phyloP scores from a whole-genome alignment of 108 stramenopile genomes.

The Cyclotella sp. region DNA sequence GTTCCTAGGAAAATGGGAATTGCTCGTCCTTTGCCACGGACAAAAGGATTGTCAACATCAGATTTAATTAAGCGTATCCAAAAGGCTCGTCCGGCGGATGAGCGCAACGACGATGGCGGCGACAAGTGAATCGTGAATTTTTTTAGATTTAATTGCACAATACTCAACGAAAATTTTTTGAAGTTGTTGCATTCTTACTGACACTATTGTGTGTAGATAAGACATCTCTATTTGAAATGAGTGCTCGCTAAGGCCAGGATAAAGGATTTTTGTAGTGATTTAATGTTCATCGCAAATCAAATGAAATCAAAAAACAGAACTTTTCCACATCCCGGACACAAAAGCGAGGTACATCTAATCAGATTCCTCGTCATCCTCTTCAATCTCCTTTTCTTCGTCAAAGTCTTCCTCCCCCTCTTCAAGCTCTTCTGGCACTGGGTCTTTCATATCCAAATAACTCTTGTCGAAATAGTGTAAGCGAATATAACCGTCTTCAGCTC shows the following conservation, averaged over 20 bases:
- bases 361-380: conserved; percentile 38
- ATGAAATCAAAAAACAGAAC: no score
- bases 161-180: no score
- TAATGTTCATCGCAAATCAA: no score
- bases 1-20: conserved; percentile 83
- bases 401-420: conserved; percentile 67
- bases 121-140: conserved; percentile 6
- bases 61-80: conserved; percentile 89
- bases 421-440: conserved; percentile 91
- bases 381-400: conserved; percentile 54
- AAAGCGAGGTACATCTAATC: conserved; percentile 19
- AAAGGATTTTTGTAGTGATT: no score
- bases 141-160: background rate
- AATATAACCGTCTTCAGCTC: conserved; percentile 97
- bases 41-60: conserved; percentile 79
- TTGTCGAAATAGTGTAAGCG: conserved; percentile 97
- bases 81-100: conserved; percentile 69
- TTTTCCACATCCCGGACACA: no score
- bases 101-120: conserved; percentile 55
- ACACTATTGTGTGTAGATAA: no score
- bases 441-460: conserved; percentile 95
- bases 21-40: conserved; percentile 79
- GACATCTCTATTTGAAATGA: no score
- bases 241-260: no score
- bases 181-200: no score